Evolutionary conservation across 768 basidiomycete genomes (phyloP), one percentile per base, ranked within the genome.

Genomic region (Cystofilobasidium macerans): DNA sequence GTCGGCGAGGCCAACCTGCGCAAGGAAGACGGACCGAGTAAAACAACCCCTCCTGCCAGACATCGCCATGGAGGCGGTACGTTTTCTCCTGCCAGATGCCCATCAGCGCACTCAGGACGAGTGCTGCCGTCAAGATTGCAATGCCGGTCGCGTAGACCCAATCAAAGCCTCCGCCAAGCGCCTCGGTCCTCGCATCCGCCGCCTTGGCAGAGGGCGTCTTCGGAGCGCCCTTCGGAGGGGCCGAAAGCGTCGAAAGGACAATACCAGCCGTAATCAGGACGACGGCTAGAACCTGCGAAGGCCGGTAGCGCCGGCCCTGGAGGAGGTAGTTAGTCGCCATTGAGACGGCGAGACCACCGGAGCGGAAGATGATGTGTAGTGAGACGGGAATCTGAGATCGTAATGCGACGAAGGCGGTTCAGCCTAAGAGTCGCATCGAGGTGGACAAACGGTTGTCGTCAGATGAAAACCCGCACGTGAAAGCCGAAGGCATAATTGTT

Each of bases 311-410:
- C 71, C 61, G 59, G 26, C 61, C 61, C 22, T 67, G 60, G 57
- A 86, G 77, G 8, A 85, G 65, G 61, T 80, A 81, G 3, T 87
- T 86, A 57, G 87, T 81, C 8, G 86, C 70, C 85, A 90, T 88
- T 14, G 87, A 87, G 1, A 89, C 82, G 9, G 84, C 83, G 32
- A 89, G 78, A 32, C 88, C 88, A 45, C 86, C 88, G 59, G 87
- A 89, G 42, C 89, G 83, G 74, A 90, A 88, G 32, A 92, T 84
- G 70, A 92, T 90, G 70, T 88, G 83, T 3, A 92, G 77, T 1
- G 87, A 83, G 54, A 89, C 77, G 5, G 88, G 88, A 20, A 47
- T 33, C 47, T 28, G 22, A 30, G 33, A 22, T 18, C 26, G 22
- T 1, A 24, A 62, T 8, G 32, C 6, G 43, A 11, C 26, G 30